These are phyloP conservation scores for Cyphellophora europaea DNA, from an alignment of 2,329 filamentous ascomycete species.

Conservation along the genomic window DNA sequence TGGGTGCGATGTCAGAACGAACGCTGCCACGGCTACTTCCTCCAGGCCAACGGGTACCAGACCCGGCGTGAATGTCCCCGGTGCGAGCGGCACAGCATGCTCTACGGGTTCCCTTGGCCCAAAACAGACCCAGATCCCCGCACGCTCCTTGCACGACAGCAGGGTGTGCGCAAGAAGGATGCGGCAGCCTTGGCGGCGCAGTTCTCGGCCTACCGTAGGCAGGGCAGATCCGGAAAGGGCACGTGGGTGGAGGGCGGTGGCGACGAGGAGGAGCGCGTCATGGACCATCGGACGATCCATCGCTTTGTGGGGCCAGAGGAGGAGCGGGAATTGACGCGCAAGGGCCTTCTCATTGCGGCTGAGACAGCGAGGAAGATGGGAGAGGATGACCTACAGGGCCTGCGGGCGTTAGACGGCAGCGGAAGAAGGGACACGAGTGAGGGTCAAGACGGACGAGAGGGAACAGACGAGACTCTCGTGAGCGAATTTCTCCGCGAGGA, in stretches of 20 bases:
- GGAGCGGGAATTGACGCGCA: slow-evolving; percentile 39
- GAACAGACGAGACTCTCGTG: not conserved
- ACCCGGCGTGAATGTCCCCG: slow-evolving; percentile 79
- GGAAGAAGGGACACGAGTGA: not conserved
- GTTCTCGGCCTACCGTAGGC: slow-evolving; percentile 17
- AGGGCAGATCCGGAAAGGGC: slow-evolving; percentile 17
- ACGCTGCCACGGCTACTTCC: slow-evolving; percentile 65
- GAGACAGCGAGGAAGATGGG: slow-evolving; percentile 16
- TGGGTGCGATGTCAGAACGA: slow-evolving; percentile 80
- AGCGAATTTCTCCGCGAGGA: slow-evolving; percentile 1
- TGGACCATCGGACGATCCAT: slow-evolving; percentile 82
- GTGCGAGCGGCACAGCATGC: slow-evolving; percentile 88
- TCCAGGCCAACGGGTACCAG: slow-evolving; percentile 80
- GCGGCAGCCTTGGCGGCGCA: slow-evolving; percentile 3
- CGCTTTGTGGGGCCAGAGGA: slow-evolving; percentile 68
- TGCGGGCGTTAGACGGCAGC: slow-evolving; percentile 4
- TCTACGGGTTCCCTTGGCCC: slow-evolving; percentile 93
- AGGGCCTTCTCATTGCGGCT: slow-evolving; percentile 15
- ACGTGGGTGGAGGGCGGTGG: slow-evolving; percentile 33
- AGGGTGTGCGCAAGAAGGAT: slow-evolving; percentile 10
- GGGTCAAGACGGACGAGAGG: not conserved
- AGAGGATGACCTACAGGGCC: slow-evolving; percentile 8
- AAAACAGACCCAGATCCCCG: slow-evolving; percentile 67
- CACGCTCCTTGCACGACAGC: slow-evolving; percentile 14
- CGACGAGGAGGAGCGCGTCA: slow-evolving; percentile 58